Conservation (phyloP, 176 grass and related monocot species). For the Olyra latifolia region DNA sequence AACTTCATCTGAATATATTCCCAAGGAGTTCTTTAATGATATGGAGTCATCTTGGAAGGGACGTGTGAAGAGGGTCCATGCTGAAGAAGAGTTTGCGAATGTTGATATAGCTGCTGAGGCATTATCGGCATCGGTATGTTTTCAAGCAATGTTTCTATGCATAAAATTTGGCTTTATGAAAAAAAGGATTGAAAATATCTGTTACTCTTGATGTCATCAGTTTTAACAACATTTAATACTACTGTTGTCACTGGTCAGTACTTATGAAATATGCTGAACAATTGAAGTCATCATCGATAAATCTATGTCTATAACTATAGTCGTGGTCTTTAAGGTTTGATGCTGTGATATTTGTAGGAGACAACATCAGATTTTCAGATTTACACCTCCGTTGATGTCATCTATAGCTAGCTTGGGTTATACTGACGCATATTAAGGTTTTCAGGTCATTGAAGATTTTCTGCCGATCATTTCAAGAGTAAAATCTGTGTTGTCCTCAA, state of each 20-base stretch:
- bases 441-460: slow-evolving; percentile 84
- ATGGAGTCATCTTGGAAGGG: slow-evolving; percentile 97
- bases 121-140: slow-evolving; percentile 60
- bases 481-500: slow-evolving; percentile 73
- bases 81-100: slow-evolving; percentile 71
- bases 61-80: slow-evolving; percentile 89
- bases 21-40: slow-evolving; percentile 89
- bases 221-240: not conserved
- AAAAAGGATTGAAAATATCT: not conserved
- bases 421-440: slow-evolving; percentile 16
- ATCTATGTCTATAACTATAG: not conserved
- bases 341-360: slow-evolving; percentile 6
- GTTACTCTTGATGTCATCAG: not conserved
- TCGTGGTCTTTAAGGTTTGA: not conserved
- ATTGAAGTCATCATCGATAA: not conserved
- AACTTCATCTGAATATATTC: slow-evolving; percentile 69
- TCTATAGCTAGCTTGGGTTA: not conserved
- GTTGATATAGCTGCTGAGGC: slow-evolving; percentile 77
- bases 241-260: not conserved
- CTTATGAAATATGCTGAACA: not conserved
- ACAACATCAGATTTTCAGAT: not conserved
- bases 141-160: slow-evolving; percentile 17
- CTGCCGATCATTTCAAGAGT: slow-evolving; percentile 75
- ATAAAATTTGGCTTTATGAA: slow-evolving; percentile 8
- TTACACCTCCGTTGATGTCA: slow-evolving; percentile 12